phyloP scores from a whole-genome alignment of 495 filamentous ascomycete species.

The Peziza echinospora region DNA sequence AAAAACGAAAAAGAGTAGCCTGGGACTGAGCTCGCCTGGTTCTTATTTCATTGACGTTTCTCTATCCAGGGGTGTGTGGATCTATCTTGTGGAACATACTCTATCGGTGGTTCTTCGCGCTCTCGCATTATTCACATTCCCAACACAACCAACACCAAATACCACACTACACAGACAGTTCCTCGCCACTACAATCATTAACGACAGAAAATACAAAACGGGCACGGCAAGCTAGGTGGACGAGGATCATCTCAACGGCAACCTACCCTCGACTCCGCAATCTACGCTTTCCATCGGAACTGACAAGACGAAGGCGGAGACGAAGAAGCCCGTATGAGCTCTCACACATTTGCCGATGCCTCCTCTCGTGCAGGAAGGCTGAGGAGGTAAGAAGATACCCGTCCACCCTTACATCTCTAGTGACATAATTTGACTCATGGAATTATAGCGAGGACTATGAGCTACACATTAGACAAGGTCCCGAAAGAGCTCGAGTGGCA shows the following conservation, averaged over 20 bases:
- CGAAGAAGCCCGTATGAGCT: conserved; percentile 12
- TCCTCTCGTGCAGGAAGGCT: conserved; percentile 20
- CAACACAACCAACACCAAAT: not conserved
- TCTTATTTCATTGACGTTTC: not conserved
- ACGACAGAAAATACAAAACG: too few relatives aligned
- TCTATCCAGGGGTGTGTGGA: not conserved
- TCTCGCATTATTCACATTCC: not conserved
- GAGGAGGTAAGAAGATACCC: conserved; percentile 14
- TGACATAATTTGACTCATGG: not conserved
- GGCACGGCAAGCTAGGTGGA: too few relatives aligned
- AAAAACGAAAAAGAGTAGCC: not conserved
- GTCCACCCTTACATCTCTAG: conserved; percentile 1
- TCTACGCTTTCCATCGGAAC: too few relatives aligned
- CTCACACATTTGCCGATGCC: conserved; percentile 21
- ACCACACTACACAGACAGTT: too few relatives aligned
- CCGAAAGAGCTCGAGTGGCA: conserved; percentile 42
- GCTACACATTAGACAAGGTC: conserved; percentile 44
- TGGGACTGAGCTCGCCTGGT: not conserved
- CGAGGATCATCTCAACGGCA: too few relatives aligned
- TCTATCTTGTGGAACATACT: not conserved
- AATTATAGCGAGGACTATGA: conserved; percentile 32
- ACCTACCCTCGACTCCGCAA: too few relatives aligned
- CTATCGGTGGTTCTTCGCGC: not conserved
- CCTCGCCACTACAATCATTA: too few relatives aligned
- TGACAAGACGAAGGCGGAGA: too few relatives aligned